A percentile compares a stretch with the other conserved stretches of the same genome.
phyloP scores from a whole-genome alignment of 345 rosid species.

The Eucalyptus polybractea region DNA sequence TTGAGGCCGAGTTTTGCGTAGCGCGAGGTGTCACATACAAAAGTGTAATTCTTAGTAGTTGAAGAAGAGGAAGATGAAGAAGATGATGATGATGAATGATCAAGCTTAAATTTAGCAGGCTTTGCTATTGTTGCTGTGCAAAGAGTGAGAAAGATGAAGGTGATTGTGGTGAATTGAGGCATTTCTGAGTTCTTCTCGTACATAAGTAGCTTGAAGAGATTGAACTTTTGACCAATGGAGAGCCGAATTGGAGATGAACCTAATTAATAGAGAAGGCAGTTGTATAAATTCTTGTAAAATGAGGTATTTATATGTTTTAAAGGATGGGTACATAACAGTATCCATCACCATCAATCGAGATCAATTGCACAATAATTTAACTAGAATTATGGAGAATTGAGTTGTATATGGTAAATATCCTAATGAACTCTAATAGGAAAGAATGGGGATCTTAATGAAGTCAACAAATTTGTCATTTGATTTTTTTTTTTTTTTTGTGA shows the following conservation, averaged over 20 bases:
- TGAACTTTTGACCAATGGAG: not conserved
- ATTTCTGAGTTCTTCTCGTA: not conserved
- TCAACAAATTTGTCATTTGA: not conserved
- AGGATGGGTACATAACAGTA: not conserved
- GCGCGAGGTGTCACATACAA: constrained; percentile 11
- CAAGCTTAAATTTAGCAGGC: not conserved
- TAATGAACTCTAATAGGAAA: not conserved
- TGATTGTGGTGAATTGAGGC: not conserved
- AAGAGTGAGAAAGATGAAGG: not conserved
- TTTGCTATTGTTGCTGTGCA: not conserved
- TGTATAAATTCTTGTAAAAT: not conserved
- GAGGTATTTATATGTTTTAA: not conserved
- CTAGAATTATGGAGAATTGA: not conserved
- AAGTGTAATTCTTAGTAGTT: not conserved
- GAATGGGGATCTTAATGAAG: not conserved
- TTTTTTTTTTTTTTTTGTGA: not conserved
- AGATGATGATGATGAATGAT: not conserved
- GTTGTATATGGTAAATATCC: not conserved
- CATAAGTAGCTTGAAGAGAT: not conserved
- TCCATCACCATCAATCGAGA: no score
- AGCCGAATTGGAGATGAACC: not conserved
- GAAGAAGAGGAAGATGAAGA: not conserved
- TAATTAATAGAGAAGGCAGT: not conserved
- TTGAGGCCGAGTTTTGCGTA: not conserved
- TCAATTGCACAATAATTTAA: not conserved